Percentiles rank a stretch among this genome's conserved stretches.
phyloP scores from a whole-genome alignment of 2,329 filamentous ascomycete species.

The Sporothrix luriei region DNA sequence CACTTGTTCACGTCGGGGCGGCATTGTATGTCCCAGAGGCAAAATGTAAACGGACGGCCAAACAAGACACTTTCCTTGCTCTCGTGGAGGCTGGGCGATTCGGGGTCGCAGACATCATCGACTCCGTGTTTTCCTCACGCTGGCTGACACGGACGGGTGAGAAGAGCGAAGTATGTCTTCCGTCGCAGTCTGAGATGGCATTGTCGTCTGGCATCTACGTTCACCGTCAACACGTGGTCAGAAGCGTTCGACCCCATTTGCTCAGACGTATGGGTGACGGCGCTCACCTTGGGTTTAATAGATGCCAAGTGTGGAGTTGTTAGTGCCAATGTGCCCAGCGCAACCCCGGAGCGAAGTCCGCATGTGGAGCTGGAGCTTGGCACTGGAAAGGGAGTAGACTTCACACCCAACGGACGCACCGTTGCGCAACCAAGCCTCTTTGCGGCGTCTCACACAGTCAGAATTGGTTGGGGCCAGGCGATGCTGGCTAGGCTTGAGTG shows the following conservation, averaged over 20 bases:
- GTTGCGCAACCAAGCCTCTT: no score
- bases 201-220: background rate
- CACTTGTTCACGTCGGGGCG: background rate
- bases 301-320: background rate
- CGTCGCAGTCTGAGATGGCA: background rate
- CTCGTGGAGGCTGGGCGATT: no score
- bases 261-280: background rate
- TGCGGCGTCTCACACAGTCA: no score
- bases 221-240: background rate
- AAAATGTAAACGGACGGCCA: no score
- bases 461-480: no score
- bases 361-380: background rate
- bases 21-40: background rate
- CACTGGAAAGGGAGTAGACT: no score
- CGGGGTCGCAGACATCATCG: background rate
- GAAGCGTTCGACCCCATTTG: background rate
- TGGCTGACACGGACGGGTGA: background rate
- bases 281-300: slow-evolving; percentile 14
- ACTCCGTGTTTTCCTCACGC: background rate
- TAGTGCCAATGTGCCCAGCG: background rate
- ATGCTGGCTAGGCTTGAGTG: no score
- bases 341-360: background rate
- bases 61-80: no score
- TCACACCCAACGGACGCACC: no score
- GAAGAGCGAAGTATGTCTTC: background rate